Conservation (phyloP, 164 flowering plant species). For the Dillenia suffruticosa region DNA sequence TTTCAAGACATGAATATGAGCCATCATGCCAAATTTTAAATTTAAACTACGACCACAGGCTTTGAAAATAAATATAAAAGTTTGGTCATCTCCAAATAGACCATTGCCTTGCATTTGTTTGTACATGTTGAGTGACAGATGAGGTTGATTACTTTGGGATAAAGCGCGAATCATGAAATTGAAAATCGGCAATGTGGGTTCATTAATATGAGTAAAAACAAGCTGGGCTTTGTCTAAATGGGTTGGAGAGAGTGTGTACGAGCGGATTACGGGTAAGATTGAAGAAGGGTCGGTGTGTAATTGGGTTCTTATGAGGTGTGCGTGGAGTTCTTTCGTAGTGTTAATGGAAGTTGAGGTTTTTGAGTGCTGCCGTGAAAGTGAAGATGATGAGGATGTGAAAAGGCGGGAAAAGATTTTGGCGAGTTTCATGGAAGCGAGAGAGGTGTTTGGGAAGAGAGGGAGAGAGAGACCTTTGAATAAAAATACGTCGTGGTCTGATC, state of each 20-base stretch:
- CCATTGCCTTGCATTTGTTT: conserved; percentile 26
- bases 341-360: conserved; percentile 13
- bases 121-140: conserved; percentile 36
- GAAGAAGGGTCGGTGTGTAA: conserved; percentile 38
- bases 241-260: conserved; percentile 36
- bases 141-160: conserved; percentile 36
- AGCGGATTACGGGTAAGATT: conserved; percentile 37
- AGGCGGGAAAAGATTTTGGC: conserved; percentile 16
- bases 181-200: conserved; percentile 34
- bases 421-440: conserved; percentile 15
- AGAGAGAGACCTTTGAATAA: background rate
- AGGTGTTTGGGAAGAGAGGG: background rate
- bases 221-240: conserved; percentile 31
- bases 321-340: conserved; percentile 50
- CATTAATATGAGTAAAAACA: conserved; percentile 31
- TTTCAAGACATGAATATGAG: conserved; percentile 43
- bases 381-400: conserved; percentile 10
- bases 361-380: conserved; percentile 3
- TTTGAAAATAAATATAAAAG: conserved; percentile 44
- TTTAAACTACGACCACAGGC: conserved; percentile 43
- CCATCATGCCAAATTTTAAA: conserved; percentile 25
- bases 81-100: conserved; percentile 22
- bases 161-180: conserved; percentile 46
- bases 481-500: background rate
- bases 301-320: conserved; percentile 38